These are phyloP conservation scores for Penicillium riverlandense DNA, from an alignment of 495 filamentous ascomycete genomes.

Conservation along the genomic window DNA sequence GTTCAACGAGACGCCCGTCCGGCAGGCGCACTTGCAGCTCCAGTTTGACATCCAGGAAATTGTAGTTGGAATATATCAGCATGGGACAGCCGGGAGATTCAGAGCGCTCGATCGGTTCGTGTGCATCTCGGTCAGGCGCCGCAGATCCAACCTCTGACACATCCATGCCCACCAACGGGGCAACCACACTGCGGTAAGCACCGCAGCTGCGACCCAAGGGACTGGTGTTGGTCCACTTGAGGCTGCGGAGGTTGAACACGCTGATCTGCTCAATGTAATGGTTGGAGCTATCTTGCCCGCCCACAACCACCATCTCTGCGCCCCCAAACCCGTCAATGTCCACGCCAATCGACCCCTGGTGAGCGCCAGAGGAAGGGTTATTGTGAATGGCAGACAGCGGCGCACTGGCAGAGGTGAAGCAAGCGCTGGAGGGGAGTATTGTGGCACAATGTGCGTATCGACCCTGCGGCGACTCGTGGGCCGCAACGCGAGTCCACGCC, in stretches of 20 bases:
- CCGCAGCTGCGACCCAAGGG: constrained; percentile 83
- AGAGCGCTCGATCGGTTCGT: constrained; percentile 30
- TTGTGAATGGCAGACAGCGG: constrained; percentile 81
- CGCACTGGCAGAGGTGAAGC: constrained; percentile 75
- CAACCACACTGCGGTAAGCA: constrained; percentile 91
- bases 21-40: constrained; percentile 82
- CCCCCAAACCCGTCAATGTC: constrained; percentile 85
- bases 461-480: constrained; percentile 79
- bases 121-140: constrained; percentile 27
- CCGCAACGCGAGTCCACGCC: constrained; percentile 78
- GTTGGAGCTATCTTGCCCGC: constrained; percentile 94
- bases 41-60: constrained; percentile 93
- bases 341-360: constrained; percentile 79
- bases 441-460: constrained; percentile 96
- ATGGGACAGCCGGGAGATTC: constrained; percentile 65
- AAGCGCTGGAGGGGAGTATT: constrained; percentile 79
- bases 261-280: constrained; percentile 98
- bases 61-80: constrained; percentile 99
- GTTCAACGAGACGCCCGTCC: constrained; percentile 81
- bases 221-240: constrained; percentile 90
- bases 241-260: constrained; percentile 92
- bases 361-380: constrained; percentile 71
- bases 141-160: constrained; percentile 64
- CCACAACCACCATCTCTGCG: constrained; percentile 95
- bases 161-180: constrained; percentile 64